phyloP scores from a whole-genome alignment of 305 asterid species.

The Ajuga reptans region DNA sequence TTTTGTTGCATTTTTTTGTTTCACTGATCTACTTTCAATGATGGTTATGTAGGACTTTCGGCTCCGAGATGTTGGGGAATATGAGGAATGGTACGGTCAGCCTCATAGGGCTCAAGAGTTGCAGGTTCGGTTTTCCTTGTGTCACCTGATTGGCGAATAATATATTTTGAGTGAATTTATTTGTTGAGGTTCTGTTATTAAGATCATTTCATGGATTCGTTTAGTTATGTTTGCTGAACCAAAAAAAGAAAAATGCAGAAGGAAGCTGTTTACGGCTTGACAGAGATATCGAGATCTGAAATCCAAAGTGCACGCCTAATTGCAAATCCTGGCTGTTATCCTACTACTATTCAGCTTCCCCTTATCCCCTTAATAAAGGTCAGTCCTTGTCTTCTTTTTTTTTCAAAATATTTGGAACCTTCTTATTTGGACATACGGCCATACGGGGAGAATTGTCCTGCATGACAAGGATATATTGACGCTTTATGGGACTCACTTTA shows the following conservation, averaged over 20 bases:
- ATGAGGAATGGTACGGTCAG: constrained; percentile 94
- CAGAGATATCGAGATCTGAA: constrained; percentile 64
- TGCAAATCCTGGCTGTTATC: constrained; percentile 98
- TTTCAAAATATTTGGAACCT: neutral
- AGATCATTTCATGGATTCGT: neutral
- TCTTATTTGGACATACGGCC: neutral
- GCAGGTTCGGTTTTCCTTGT: constrained; percentile 45
- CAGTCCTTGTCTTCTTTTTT: neutral
- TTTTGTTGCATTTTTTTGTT: neutral
- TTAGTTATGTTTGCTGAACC: constrained; percentile 3
- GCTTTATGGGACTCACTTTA: neutral
- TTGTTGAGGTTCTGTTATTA: neutral
- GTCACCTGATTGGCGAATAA: constrained; percentile 1
- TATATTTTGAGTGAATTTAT: neutral
- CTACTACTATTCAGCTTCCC: constrained; percentile 87
- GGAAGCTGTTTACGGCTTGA: constrained; percentile 88
- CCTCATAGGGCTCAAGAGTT: constrained; percentile 73
- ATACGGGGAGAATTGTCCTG: neutral
- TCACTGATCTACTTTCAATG: neutral
- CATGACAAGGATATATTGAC: neutral
- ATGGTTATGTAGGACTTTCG: constrained; percentile 74
- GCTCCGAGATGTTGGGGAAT: constrained; percentile 64
- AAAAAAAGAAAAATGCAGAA: constrained; percentile 38
- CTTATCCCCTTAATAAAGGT: constrained; percentile 84
- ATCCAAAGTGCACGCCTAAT: constrained; percentile 72